Evolutionary conservation across 2,329 filamentous ascomycete genomes (phyloP).

Genomic region (Fusarium nurragi): DNA sequence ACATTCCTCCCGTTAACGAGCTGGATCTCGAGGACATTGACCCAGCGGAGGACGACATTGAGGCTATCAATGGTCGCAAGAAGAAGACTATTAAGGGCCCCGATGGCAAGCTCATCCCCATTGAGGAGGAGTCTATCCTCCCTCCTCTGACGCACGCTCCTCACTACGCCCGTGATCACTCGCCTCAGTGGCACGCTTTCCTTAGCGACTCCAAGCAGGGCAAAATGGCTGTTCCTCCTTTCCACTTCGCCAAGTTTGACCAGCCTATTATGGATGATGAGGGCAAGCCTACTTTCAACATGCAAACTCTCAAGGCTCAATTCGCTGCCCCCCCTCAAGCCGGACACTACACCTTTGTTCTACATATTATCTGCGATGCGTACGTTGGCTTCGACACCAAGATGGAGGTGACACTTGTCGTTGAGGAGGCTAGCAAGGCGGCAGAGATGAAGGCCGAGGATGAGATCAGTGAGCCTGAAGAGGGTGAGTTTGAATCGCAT

Average conservation of each 20-base stretch:
- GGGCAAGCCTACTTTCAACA: conserved; percentile 89
- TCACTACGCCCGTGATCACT: conserved; percentile 88
- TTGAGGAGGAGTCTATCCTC: conserved; percentile 72
- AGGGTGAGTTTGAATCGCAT: conserved; percentile 71
- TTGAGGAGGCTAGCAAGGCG: conserved; percentile 89
- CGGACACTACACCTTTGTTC: conserved; percentile 92
- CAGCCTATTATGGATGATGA: conserved; percentile 83
- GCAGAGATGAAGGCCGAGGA: conserved; percentile 84
- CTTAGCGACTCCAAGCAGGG: conserved; percentile 92
- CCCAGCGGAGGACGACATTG: conserved; percentile 89
- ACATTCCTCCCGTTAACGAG: conserved; percentile 78
- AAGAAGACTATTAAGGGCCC: conserved; percentile 72
- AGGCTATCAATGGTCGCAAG: conserved; percentile 82
- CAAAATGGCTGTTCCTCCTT: conserved; percentile 95
- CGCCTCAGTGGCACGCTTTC: conserved; percentile 94
- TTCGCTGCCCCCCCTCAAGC: conserved; percentile 94
- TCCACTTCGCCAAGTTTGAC: conserved; percentile 93
- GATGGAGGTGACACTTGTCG: conserved; percentile 86
- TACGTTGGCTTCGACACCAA: conserved; percentile 95
- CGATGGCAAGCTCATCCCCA: conserved; percentile 64
- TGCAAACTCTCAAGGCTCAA: conserved; percentile 97
- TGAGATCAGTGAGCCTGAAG: conserved; percentile 97
- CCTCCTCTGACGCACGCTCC: conserved; percentile 91
- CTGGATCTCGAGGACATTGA: conserved; percentile 90
- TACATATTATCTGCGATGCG: conserved; percentile 93